A percentile compares a stretch with the other conserved stretches of the same genome.
phyloP scores from a whole-genome alignment of 2,329 filamentous ascomycete genomes.

The Periconia macrospinosa region DNA sequence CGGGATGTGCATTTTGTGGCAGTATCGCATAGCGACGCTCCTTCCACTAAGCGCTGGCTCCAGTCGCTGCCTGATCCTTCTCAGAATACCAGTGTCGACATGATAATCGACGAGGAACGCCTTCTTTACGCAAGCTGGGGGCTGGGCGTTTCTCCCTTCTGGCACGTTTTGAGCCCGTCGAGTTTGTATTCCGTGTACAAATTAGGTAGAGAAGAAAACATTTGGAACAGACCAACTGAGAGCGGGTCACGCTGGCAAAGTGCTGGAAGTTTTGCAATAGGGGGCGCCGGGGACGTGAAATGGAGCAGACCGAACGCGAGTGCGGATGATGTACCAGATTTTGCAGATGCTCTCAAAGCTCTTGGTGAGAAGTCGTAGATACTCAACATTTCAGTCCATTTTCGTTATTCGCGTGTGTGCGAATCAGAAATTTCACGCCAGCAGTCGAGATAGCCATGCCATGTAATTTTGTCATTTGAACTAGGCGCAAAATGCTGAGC shows the following conservation, averaged over 20 bases:
- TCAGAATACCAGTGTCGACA: slow-evolving; percentile 49
- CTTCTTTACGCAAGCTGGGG: slow-evolving; percentile 68
- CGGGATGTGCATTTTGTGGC: slow-evolving; percentile 35
- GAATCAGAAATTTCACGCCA: too few relatives aligned
- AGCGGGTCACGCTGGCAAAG: slow-evolving; percentile 71
- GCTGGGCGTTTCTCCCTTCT: slow-evolving; percentile 61
- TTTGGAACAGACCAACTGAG: slow-evolving; percentile 67
- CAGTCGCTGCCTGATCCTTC: slow-evolving; percentile 24
- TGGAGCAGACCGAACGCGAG: slow-evolving; percentile 54
- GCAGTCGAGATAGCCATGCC: too few relatives aligned
- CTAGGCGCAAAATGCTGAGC: too few relatives aligned
- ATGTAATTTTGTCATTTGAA: too few relatives aligned
- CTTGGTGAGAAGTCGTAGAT: neutral
- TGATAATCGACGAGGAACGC: slow-evolving; percentile 64
- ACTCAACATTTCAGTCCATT: too few relatives aligned
- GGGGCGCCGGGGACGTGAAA: slow-evolving; percentile 54
- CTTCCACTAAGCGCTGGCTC: slow-evolving; percentile 38
- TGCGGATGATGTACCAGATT: slow-evolving; percentile 59
- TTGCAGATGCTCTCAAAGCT: slow-evolving; percentile 48
- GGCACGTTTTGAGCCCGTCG: slow-evolving; percentile 64
- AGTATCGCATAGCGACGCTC: slow-evolving; percentile 38
- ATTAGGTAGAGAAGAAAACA: slow-evolving; percentile 63
- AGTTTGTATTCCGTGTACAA: slow-evolving; percentile 61
- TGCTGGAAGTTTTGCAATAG: slow-evolving; percentile 65
- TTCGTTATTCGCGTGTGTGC: too few relatives aligned